Evolutionary conservation across 257 asterid genomes (phyloP), one percentile per base, ranked within the genome.

Genomic region (Nicotiana tabacum): DNA sequence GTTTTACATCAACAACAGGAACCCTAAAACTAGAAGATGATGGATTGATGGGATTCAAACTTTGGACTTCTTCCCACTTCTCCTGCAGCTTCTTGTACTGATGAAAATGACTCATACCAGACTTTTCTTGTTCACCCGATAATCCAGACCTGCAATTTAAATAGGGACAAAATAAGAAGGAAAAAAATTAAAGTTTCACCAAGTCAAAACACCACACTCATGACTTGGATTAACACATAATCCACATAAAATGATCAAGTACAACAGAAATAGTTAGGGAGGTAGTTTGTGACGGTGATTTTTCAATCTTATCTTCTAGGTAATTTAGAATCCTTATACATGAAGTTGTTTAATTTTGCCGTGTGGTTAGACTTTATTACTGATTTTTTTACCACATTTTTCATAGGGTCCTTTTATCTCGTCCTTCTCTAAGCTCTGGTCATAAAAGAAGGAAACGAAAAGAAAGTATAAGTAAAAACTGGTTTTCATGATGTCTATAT

Each of bases 51-150:
- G 74, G 87, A 67, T 83, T 88, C 85, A 90, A 61, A 46, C 84
- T 89, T 81, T 91, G 94, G 53, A 46, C 51, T 13, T 90, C 92
- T 82, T 92, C 97, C 97, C 98, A 92, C 65, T 85, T 93, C 76
- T 93, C 97, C 85, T 43, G 51, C 51, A 91, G 33, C 85, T 93
- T 92, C 94, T 91, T 91, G 77, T 87, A 88, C 17, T 76, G 80
- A 51, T 88, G 92, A 87, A 88, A 94, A 74, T 87, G 87, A 86
- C 90, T 81, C 2, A 77, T 89, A 24, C 90, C 92, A 62, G 66
- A 88, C 83, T 93, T 88, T 82, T 92, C 93, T 39, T 92, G 90
- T 8, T 86, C 88, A 83, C 81, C 77, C 5, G 84, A 88, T 78
- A 89, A 13, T 83, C 95, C 94, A 29, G 93, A 87, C 88, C 97